Base-by-base conservation (phyloP, 169 alveolate species). In the Plasmodium coatneyi region DNA sequence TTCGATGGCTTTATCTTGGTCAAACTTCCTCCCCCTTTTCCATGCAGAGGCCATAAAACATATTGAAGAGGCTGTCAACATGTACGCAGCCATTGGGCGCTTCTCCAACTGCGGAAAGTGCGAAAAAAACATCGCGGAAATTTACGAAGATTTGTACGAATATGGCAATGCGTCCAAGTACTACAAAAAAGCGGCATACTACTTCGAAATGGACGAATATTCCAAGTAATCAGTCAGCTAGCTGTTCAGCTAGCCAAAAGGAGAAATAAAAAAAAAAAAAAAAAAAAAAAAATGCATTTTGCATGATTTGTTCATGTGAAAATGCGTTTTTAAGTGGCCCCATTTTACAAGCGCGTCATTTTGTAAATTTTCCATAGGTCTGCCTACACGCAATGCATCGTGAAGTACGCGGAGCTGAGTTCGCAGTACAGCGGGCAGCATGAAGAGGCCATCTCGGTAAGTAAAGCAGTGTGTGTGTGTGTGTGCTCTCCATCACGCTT, bases 121-220 rank as follows among this genome's bases (percentile, higher is more conserved):
- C 30, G 93, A 84, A 46, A 84, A 84, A 16, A 84, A 84, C 60
- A 34, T 84, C n/a, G 93, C 93, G 79, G 93, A 84, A 74, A 84
- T 84, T 28, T 84, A 84, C 41, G 93, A 84, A 84, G 93, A 84
- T 34, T 66, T 84, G 39, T 84, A 49, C 46, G 93, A 84, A 16
- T 70, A 92, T 83, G 54, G 36, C 71, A 92, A 76, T 30, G 96
- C 96, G 60, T 39, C 84, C 16, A 30, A 49, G 28, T 93, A 79
- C 54, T 93, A 86, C 60, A 93, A 83, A 81, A 87, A 86, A 70
- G 96, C 96, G 6, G 96, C 96, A 0, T 84, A 93, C 56, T 79
- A 82, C 80, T 93, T 86, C 84, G 96, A 93, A 74, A 86, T 93
- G 96, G 96, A 93, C 54, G 96, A 93, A 60, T 93, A 80, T 60